A percentile compares a stretch with the other conserved stretches of the same genome.
Conservation (phyloP, 208 protist genomes). For the Wallacemonas collosoma region DNA sequence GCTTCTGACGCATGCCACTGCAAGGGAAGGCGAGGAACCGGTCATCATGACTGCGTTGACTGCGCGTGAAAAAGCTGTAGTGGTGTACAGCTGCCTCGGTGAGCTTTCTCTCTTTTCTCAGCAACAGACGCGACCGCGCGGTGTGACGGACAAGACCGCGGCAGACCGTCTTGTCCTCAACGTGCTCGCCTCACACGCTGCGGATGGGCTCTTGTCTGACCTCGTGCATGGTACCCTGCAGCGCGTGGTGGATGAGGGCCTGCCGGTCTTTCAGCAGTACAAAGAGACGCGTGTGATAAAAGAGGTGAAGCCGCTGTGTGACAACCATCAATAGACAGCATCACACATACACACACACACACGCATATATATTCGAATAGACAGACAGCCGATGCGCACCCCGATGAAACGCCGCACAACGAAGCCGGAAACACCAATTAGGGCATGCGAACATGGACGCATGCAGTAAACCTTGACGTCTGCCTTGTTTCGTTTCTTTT, state of each 20-base stretch:
- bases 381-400: slow-evolving; percentile 26
- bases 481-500: too few relatives aligned
- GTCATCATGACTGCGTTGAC: not conserved
- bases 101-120: slow-evolving; percentile 66
- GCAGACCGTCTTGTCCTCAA: slow-evolving; percentile 76
- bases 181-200: slow-evolving; percentile 70
- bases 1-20: slow-evolving; percentile 12
- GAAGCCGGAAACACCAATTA: too few relatives aligned
- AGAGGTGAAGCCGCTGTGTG: not conserved
- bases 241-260: slow-evolving; percentile 68
- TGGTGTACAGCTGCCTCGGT: slow-evolving; percentile 65
- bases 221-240: slow-evolving; percentile 73
- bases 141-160: slow-evolving; percentile 45
- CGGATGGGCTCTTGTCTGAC: slow-evolving; percentile 73
- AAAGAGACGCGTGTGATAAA: not conserved
- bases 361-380: slow-evolving; percentile 16
- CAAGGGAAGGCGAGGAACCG: not conserved
- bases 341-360: slow-evolving; percentile 15
- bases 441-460: too few relatives aligned
- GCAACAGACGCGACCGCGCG: slow-evolving; percentile 44
- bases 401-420: too few relatives aligned
- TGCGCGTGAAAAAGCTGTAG: slow-evolving; percentile 51
- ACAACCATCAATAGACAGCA: not conserved
- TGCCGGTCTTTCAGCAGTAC: slow-evolving; percentile 58
- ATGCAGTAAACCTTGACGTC: too few relatives aligned